Evolutionary conservation across 306 rosid genomes (phyloP).

Genomic region (Betula pendula): DNA sequence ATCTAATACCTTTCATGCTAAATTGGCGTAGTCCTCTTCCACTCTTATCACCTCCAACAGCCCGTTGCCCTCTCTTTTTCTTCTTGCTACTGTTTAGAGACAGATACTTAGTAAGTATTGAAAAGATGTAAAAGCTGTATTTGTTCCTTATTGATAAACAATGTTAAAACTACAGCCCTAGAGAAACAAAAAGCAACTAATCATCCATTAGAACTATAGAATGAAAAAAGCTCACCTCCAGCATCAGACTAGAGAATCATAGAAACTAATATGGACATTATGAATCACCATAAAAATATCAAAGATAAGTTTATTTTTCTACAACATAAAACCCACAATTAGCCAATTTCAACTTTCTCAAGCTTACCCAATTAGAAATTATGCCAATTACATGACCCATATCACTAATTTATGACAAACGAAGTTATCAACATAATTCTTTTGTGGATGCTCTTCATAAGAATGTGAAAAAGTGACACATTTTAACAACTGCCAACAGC

Average conservation of each 20-base stretch:
- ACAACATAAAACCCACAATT: not conserved
- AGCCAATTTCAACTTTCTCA: not conserved
- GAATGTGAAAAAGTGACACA: not conserved
- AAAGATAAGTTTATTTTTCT: not conserved
- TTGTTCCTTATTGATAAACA: not conserved
- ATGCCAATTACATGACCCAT: not conserved
- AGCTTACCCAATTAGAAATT: not conserved
- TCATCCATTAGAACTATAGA: not conserved
- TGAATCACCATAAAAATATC: not conserved
- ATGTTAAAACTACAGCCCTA: not conserved
- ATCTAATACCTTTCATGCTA: slow-evolving; percentile 88
- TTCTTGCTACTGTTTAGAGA: slow-evolving; percentile 60
- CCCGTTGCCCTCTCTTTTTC: slow-evolving; percentile 97
- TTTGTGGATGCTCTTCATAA: not conserved
- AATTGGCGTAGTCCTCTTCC: slow-evolving; percentile 99
- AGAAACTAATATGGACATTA: not conserved
- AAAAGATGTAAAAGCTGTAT: not conserved
- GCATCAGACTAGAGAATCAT: not conserved
- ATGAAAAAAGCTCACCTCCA: not conserved
- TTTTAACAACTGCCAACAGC: not conserved
- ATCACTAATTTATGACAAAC: not conserved
- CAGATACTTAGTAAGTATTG: slow-evolving; percentile 20
- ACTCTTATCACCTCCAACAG: slow-evolving; percentile 89
- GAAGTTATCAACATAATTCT: not conserved
- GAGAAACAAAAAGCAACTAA: not conserved